A percentile compares a stretch with the other conserved stretches of the same genome.
Evolutionary conservation across 805 yeast genomes (phyloP).

Genomic region (Blastobotrys chiropterorum): DNA sequence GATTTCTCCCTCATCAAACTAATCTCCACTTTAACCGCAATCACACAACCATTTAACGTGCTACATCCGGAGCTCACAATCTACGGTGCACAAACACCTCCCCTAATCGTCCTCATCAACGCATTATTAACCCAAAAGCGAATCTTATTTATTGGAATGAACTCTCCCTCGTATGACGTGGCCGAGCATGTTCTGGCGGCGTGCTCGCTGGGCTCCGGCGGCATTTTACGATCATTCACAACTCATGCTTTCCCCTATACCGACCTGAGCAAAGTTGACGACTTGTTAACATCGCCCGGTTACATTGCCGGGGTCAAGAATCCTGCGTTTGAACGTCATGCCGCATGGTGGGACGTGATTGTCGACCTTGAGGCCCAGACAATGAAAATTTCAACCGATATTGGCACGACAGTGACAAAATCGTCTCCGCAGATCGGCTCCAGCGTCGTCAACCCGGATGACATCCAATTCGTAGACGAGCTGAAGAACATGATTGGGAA

Average conservation of each 20-base stretch:
- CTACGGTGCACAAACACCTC: slow-evolving; percentile 50
- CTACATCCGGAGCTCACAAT: slow-evolving; percentile 45
- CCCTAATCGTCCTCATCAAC: slow-evolving; percentile 45
- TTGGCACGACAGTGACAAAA: slow-evolving; percentile 25
- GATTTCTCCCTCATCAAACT: slow-evolving; percentile 26
- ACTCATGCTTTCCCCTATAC: slow-evolving; percentile 50
- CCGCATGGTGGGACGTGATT: slow-evolving; percentile 49
- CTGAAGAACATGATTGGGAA: slow-evolving; percentile 24
- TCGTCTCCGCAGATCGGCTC: slow-evolving; percentile 19
- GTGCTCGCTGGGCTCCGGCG: slow-evolving; percentile 47
- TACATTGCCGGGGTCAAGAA: slow-evolving; percentile 56
- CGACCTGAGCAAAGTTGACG: slow-evolving; percentile 49
- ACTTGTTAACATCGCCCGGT: slow-evolving; percentile 42
- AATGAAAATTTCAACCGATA: slow-evolving; percentile 27
- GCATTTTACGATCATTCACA: slow-evolving; percentile 43
- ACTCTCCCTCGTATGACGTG: slow-evolving; percentile 44
- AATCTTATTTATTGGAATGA: slow-evolving; percentile 44
- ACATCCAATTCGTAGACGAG: slow-evolving; percentile 24
- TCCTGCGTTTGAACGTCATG: slow-evolving; percentile 51
- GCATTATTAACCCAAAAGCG: slow-evolving; percentile 49
- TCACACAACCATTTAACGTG: slow-evolving; percentile 21
- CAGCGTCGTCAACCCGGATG: slow-evolving; percentile 14
- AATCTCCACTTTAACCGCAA: slow-evolving; percentile 25
- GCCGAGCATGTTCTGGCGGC: slow-evolving; percentile 46
- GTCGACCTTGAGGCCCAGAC: slow-evolving; percentile 44